These are phyloP conservation scores for Dacryopinax primogenitus DNA, from an alignment of 768 basidiomycete species.

Conservation along the genomic window DNA sequence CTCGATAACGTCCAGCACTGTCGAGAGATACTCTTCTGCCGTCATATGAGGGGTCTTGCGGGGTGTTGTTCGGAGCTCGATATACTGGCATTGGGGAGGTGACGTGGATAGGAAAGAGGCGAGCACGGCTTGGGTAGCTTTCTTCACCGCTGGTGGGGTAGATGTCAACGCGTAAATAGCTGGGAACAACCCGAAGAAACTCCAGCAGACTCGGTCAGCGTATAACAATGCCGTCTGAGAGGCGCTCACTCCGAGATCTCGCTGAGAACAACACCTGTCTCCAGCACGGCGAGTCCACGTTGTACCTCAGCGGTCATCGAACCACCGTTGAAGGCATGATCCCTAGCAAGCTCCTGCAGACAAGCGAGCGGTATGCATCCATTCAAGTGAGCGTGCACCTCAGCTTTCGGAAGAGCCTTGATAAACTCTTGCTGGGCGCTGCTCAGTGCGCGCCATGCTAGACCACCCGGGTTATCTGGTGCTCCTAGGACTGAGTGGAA, in stretches of 20 bases:
- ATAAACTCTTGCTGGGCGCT: constrained; percentile 46
- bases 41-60: constrained; percentile 46
- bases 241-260: constrained; percentile 37
- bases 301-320: constrained; percentile 25
- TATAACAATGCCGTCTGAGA: neutral
- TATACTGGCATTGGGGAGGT: constrained; percentile 47
- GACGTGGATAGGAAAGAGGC: constrained; percentile 38
- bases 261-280: constrained; percentile 34
- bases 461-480: neutral
- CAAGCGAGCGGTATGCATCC: constrained; percentile 62
- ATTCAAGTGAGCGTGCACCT: constrained; percentile 76
- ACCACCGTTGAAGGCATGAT: constrained; percentile 12
- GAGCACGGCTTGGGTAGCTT: constrained; percentile 54
- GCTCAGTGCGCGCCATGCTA: constrained; percentile 29
- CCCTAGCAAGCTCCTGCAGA: constrained; percentile 50
- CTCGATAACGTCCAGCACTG: constrained; percentile 54
- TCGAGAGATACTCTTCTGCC: constrained; percentile 45
- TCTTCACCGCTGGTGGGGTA: constrained; percentile 40
- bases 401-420: constrained; percentile 57
- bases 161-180: constrained; percentile 68
- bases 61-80: constrained; percentile 78
- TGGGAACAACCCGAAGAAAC: constrained; percentile 60
- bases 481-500: neutral
- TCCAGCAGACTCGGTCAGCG: neutral
- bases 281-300: constrained; percentile 33